Conservation (phyloP, 176 grass and related monocot species). For the Bonia amplexicaulis region DNA sequence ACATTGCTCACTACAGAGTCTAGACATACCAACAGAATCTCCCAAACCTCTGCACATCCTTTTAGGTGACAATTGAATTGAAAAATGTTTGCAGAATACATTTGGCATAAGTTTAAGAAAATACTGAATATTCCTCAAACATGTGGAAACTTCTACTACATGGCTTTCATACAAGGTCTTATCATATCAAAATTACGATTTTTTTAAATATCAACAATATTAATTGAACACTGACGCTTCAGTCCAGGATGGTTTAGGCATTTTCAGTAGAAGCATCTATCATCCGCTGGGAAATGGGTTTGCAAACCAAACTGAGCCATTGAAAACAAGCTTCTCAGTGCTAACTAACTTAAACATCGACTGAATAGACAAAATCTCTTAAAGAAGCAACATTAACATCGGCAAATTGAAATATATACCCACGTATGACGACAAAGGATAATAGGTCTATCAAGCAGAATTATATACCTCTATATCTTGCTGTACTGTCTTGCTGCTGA, state of each 20-base stretch:
- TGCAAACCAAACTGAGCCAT: neutral
- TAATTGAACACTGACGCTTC: neutral
- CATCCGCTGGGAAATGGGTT: neutral
- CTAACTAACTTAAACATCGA: neutral
- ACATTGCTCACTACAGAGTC: neutral
- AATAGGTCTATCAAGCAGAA: neutral
- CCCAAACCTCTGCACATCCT: neutral
- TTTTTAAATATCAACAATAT: neutral
- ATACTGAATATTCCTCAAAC: neutral
- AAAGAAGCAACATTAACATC: neutral
- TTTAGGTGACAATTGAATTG: neutral
- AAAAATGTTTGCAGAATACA: neutral
- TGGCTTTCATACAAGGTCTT: neutral
- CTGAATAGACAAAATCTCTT: neutral
- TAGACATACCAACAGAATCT: neutral
- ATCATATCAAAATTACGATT: neutral
- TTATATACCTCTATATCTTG: conserved; percentile 52
- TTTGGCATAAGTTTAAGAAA: neutral
- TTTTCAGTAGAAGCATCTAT: conserved; percentile 12
- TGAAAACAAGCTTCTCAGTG: neutral
- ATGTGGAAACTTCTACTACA: neutral
- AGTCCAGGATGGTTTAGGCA: neutral
- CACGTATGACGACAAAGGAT: neutral
- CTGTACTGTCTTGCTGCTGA: conserved; percentile 31
- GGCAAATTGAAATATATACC: neutral